These are phyloP conservation scores for Hibiscus mutabilis DNA, from an alignment of 345 rosid species.

Conservation along the genomic window DNA sequence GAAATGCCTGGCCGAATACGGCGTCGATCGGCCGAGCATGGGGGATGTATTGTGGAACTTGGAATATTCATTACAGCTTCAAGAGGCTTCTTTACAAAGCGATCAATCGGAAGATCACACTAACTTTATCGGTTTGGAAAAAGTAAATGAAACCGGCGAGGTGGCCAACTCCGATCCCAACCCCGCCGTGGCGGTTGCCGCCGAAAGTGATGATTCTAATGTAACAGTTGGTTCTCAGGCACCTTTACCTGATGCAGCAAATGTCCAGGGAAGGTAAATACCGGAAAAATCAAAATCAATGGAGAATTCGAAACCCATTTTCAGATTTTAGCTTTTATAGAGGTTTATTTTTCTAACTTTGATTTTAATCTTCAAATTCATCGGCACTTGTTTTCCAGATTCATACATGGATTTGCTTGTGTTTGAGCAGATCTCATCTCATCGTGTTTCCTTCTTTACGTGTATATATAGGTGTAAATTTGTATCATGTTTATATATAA, in stretches of 20 bases:
- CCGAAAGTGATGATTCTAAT: conserved; percentile 9
- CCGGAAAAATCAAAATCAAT: not conserved
- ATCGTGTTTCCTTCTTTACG: too few relatives aligned
- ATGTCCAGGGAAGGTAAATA: not conserved
- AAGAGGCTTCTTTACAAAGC: conserved; percentile 44
- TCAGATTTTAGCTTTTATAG: not conserved
- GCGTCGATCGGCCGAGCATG: conserved; percentile 80
- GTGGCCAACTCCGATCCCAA: not conserved
- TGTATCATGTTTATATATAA: too few relatives aligned
- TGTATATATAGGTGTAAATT: too few relatives aligned
- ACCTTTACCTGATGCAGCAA: conserved; percentile 1
- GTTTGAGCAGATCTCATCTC: too few relatives aligned
- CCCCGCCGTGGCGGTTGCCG: not conserved
- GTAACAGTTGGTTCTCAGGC: conserved; percentile 17
- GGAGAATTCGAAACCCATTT: not conserved
- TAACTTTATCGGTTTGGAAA: conserved; percentile 20
- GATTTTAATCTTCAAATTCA: not conserved
- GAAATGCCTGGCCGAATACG: conserved; percentile 78
- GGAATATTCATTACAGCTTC: conserved; percentile 77
- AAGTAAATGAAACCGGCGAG: not conserved
- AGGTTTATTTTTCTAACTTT: not conserved
- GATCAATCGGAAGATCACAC: conserved; percentile 37
- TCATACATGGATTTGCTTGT: not conserved
- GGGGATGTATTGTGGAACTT: conserved; percentile 85
- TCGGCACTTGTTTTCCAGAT: not conserved